Base-by-base conservation (phyloP, 352 stramenopile genomes). In the Pythium sukuiense region DNA sequence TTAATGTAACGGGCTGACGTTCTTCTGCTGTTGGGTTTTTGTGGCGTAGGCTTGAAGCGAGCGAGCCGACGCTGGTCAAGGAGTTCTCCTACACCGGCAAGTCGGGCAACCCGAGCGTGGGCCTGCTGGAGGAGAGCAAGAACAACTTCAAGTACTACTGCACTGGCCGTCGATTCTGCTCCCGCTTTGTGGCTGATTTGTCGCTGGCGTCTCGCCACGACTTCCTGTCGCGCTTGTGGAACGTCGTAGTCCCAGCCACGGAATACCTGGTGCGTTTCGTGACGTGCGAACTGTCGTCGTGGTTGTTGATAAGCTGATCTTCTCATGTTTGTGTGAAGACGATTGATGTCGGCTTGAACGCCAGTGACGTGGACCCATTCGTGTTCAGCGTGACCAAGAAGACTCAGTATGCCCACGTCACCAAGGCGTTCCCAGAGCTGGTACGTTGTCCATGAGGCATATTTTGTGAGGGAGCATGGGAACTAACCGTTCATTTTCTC, bases 101-200 rank as follows among this genome's bases (percentile, higher is more conserved):
- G 12, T 89, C 83, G 6, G 76, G 79, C 12, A 67, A 87, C 43
- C 80, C 87, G 14, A 70, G 71, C 1, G 76, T 91, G 9, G 85
- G 83, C 12, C 64, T 93, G 16, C 73, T 92, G 11, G 83, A 90
- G 41, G 85, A 93, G 61, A 87, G 76, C 62, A 79, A 76, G 63
- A 84, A 69, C 73, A 92, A 90, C 70, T 93, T 81, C 73, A 93
- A 90, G 75, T 93, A 93, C 72, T 93, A 90, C 55, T 93, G 85
- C 76, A 92, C 85, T 1, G 85, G 85, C 18, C 81, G 85, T 41
- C 83, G 85, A 27, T 93, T 90, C 63, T 88, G 86, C 69, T 87
- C 81, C 50, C 83, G 83, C 37, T 85, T 93, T 35, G 71, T 90
- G 26, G 80, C 64, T 0, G 80, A 90, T 57, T 39, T 93, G 54